A percentile compares a stretch with the other conserved stretches of the same genome.
Conservation (phyloP, 2,329 filamentous ascomycete genomes). For the Tricladium varicosporioides region DNA sequence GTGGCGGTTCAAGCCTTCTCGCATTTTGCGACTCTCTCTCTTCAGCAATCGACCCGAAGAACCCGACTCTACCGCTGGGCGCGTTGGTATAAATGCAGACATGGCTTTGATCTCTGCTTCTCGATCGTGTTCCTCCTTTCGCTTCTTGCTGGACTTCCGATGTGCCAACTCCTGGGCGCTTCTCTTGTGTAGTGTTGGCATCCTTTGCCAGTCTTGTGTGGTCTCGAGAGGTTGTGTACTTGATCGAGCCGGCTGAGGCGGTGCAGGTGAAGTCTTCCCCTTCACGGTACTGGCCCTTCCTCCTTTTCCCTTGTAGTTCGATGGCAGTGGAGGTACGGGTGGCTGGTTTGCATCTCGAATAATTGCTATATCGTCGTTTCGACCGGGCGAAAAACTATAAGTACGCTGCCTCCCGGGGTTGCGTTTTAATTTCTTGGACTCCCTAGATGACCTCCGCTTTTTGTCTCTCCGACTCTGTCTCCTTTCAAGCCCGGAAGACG, state of each 20-base stretch:
- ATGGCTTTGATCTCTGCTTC: slow-evolving; percentile 89
- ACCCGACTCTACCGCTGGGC: slow-evolving; percentile 58
- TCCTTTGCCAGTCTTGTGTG: slow-evolving; percentile 40
- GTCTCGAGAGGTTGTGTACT: slow-evolving; percentile 24
- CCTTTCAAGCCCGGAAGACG: slow-evolving; percentile 30
- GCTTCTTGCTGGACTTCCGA: slow-evolving; percentile 74
- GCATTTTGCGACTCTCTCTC: slow-evolving; percentile 65
- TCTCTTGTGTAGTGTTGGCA: slow-evolving; percentile 60
- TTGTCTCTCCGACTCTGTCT: slow-evolving; percentile 36
- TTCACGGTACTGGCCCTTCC: slow-evolving; percentile 23
- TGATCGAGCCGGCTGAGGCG: slow-evolving; percentile 19
- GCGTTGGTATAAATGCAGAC: slow-evolving; percentile 65
- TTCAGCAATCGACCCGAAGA: slow-evolving; percentile 58
- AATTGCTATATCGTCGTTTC: slow-evolving; percentile 52
- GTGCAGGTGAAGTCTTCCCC: slow-evolving; percentile 6
- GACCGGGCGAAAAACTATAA: slow-evolving; percentile 63
- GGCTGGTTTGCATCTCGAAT: slow-evolving; percentile 28
- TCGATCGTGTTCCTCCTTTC: slow-evolving; percentile 70
- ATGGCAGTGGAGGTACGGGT: slow-evolving; percentile 30
- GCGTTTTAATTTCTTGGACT: slow-evolving; percentile 36
- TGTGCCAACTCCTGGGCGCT: slow-evolving; percentile 58
- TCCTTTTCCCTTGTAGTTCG: slow-evolving; percentile 24
- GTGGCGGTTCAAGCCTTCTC: slow-evolving; percentile 52
- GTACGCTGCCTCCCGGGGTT: slow-evolving; percentile 49
- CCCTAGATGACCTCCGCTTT: slow-evolving; percentile 31